Base-by-base conservation (phyloP, 352 stramenopile species). In the Globisporangium barbulae region DNA sequence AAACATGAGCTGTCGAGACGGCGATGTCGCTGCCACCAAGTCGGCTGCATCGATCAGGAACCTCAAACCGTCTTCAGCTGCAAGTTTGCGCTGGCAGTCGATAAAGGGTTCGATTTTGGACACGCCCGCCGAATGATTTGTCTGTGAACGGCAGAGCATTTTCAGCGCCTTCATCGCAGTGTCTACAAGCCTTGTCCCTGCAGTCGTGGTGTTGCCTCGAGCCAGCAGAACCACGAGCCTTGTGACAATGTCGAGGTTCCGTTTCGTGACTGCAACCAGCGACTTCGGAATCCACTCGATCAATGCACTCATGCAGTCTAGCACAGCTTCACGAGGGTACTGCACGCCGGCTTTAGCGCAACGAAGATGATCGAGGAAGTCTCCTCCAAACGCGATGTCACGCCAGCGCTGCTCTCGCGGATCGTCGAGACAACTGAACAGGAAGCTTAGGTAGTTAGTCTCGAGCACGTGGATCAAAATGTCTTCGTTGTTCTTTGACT, bases 171-270 rank as follows among this genome's bases (percentile, higher is more conserved):
- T 19, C 8, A 48, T 19, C 21, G 25, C 41, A n/a, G 56, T 64
- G 4, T 41, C 31, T 1, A 54, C 3, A 2, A 63, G 17, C 4
- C 13, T 33, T 3, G 6, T 13, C 1, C 59, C 63, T 2, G n/a
- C 9, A 5, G n/a, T 17, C 1, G 25, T 31, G 2, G 37, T 33
- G 42, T 21, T 48, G 19, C 21, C 39, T 41, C n/a, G 25, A 10
- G 53, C 12, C 2, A 30, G 21, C 5, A 25, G 0, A n/a, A 64
- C 48, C 0, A 55, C 35, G n/a, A 69, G 47, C 9, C 49, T 42
- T 19, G 25, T 60, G 33, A 64, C 5, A 21, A 69, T 61, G 12
- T 69, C 37, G 9, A 64, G 28, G 15, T 69, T 69, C 31, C 42
- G 47, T 22, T 69, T 69, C 10, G 49, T 60, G 10, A 69, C 48